Base-by-base conservation (phyloP, 257 asterid genomes). In the Lycium barbarum region DNA sequence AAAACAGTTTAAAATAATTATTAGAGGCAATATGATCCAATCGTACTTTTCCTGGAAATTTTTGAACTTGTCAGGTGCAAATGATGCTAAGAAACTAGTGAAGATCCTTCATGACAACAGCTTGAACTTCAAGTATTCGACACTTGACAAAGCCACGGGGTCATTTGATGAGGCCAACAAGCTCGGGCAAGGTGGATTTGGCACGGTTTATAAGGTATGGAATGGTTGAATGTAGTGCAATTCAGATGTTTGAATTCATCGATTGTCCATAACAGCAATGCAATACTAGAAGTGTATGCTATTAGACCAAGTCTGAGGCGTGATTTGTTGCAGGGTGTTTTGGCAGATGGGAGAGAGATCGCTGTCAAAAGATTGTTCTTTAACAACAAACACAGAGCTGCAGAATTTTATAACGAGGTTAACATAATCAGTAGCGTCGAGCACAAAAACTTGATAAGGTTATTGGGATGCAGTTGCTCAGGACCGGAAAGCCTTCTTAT, bases 161-260 rank as follows among this genome's bases (percentile, higher is more conserved):
- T 79, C 88, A 36, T 88, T 88, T 53, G 82, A 85, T 49, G 87
- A 88, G 15, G 85, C 88, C 49, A 88, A 88, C 86, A 88, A 66
- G 79, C 87, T 88, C 9, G 90, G 90, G 18, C 88, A 85, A 55
- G 90, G 90, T 38, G 90, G 90, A 58, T 88, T 79, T 80, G 90
- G 90, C 71, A 74, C 86, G 1, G 88, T 88, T 65, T 88, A 88
- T 35, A 85, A 88, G 88, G 90, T 87, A 36, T 47, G 90, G 86
- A 63, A 76, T 38, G 43, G 45, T 47, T 49, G 20, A 59, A 54
- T 6, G 72, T 35, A 49, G 12, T 35, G 3, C 20, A 49, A 20
- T 49, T 26, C 18, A 72, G 17, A 40, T 72, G 53, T 40, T 72
- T 3, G 40, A 15, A 38, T 10, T 72, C 40, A 13, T 72, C 14